Evolutionary conservation across 1,284 basidiomycete species (phyloP).

Genomic region (Erythrobasidium hasegawianum): DNA sequence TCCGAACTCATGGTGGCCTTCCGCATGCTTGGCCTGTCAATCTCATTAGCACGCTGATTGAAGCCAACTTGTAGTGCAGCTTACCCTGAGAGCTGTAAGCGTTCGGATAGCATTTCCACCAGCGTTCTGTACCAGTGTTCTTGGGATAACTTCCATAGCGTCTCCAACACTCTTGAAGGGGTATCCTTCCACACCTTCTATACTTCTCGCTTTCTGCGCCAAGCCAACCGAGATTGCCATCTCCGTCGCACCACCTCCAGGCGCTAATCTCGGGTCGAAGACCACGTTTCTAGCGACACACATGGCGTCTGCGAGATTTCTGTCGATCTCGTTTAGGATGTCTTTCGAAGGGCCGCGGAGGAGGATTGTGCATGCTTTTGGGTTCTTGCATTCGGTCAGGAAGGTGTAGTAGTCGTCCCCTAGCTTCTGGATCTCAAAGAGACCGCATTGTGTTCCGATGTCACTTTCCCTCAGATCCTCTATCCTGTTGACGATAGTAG

Average conservation of each 20-base stretch:
- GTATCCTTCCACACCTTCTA: conserved; percentile 81
- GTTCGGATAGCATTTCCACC: conserved; percentile 92
- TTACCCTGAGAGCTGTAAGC: conserved; percentile 78
- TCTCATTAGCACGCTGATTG: background rate
- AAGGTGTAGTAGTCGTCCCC: conserved; percentile 85
- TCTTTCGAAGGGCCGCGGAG: conserved; percentile 98
- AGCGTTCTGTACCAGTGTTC: conserved; percentile 91
- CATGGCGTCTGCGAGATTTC: conserved; percentile 97
- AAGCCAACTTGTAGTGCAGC: conserved; percentile 47
- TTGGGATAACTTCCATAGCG: conserved; percentile 94
- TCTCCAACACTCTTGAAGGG: conserved; percentile 90
- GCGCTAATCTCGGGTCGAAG: conserved; percentile 86
- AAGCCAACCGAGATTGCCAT: conserved; percentile 93
- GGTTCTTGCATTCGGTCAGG: conserved; percentile 83
- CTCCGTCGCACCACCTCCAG: conserved; percentile 94
- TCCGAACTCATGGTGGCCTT: conserved; percentile 83
- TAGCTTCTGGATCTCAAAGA: conserved; percentile 95
- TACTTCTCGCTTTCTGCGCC: conserved; percentile 72
- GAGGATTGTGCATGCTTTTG: conserved; percentile 97
- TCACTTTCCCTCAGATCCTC: conserved; percentile 91
- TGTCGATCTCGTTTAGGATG: conserved; percentile 95
- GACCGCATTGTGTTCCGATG: conserved; percentile 85
- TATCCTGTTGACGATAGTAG: conserved; percentile 93
- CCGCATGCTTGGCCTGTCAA: conserved; percentile 82
- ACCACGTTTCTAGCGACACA: conserved; percentile 93